Evolutionary conservation across 768 basidiomycete genomes (phyloP), one percentile per base, ranked within the genome.

Genomic region (Boletus subparvulus): DNA sequence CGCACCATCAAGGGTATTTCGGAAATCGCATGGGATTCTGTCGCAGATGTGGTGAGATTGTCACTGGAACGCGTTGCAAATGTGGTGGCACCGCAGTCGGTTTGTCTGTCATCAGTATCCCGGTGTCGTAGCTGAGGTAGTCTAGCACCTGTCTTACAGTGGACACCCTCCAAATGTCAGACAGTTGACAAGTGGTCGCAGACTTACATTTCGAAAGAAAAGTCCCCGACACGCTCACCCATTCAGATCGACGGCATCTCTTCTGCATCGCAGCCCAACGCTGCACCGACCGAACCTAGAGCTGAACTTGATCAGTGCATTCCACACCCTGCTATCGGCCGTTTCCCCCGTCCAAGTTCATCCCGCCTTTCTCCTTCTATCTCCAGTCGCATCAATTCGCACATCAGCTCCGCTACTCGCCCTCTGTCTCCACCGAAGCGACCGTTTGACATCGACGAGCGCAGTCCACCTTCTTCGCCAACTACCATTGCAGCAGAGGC

Each of bases 21-120:
- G 30, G 47, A 28, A 42, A 47, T 58, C 42, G 24, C 28, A 93
- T 93, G 91, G 88, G 87, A 24, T 93, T 93, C 66, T 94, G 92
- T 75, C 81, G 88, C 56, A 79, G 89, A 68, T 94, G 91, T 66
- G 92, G 91, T 55, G 88, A 92, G 60, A 91, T 94, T 56, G 90
- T 92, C 33, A 67, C 77, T 36, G 83, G 83, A 47, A 72, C 75
- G 42, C 87, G 87, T 50, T 92, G 90, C 72, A 86, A 82, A 71
- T 94, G 91, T 70, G 91, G 92, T 61, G 92, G 92, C 52, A 75
- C 78, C 17, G 75, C 88, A 52, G 91, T 90, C 52, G 90, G 91
- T 92, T 67, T 65, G 91, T 78, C 50, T 51, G 64, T 44, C 37
- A 58, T 52, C 16, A 39, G 42, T 55, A 43, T 48, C 37, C 24